Evolutionary conservation across 345 rosid species (phyloP).

Genomic region (Clausena lansium): DNA sequence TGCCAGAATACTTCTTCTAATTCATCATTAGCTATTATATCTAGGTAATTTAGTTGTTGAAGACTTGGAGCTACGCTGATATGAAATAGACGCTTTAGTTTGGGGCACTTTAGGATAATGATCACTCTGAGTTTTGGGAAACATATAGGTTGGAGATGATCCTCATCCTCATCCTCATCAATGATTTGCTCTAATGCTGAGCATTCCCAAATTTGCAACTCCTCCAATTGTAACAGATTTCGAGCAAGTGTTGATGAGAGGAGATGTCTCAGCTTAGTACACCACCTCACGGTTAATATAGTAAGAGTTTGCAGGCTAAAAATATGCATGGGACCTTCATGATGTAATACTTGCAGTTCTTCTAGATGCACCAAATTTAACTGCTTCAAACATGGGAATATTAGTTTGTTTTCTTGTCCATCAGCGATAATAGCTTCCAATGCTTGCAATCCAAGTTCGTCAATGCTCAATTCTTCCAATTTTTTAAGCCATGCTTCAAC

Average conservation of each 20-base stretch:
- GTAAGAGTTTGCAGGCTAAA: too few species aligned
- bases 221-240: background rate
- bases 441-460: too few species aligned
- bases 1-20: background rate
- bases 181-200: background rate
- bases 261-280: too few species aligned
- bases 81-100: background rate
- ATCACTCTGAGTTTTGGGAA: background rate
- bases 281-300: rapidly evolving
- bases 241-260: background rate
- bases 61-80: background rate
- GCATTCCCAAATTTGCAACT: rapidly evolving
- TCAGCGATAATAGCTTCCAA: too few species aligned
- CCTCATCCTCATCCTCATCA: background rate
- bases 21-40: background rate
- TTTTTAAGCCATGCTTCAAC: too few species aligned
- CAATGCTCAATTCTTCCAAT: too few species aligned
- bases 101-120: too few species aligned
- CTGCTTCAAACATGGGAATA: too few species aligned
- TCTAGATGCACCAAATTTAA: rapidly evolving
- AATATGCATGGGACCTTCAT: too few species aligned
- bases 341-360: too few species aligned
- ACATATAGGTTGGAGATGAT: background rate
- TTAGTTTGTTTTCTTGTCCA: too few species aligned
- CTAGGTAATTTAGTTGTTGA: background rate